Percentiles rank a stretch among this genome's conserved stretches.
Conservation (phyloP, 257 asterid genomes). For the Paulownia fortunei region DNA sequence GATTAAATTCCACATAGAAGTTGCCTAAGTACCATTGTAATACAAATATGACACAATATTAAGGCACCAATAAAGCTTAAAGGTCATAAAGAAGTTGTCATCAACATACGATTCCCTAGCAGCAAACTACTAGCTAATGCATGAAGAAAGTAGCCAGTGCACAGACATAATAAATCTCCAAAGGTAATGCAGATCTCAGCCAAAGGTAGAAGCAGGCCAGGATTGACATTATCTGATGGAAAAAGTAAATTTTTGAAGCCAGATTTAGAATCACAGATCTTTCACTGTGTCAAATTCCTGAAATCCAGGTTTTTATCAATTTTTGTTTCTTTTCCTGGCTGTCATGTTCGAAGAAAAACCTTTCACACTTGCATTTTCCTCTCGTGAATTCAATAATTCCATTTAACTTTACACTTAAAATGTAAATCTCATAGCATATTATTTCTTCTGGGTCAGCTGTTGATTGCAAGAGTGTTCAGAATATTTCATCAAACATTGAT, state of each 20-base stretch:
- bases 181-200: not conserved
- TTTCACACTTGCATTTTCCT: not conserved
- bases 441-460: not conserved
- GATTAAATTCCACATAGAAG: not conserved
- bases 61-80: not conserved
- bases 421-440: not conserved
- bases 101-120: conserved; percentile 7
- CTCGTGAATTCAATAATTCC: not conserved
- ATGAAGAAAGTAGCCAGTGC: not conserved
- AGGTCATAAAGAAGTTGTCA: not conserved
- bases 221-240: not conserved
- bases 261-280: not conserved
- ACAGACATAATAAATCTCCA: not conserved
- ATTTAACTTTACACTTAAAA: not conserved
- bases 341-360: not conserved
- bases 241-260: not conserved
- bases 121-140: not conserved
- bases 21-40: not conserved
- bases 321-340: not conserved
- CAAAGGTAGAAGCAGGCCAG: conserved; percentile 1
- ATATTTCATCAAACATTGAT: not conserved
- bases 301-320: not conserved
- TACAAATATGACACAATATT: not conserved
- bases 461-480: not conserved
- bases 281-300: not conserved